Evolutionary conservation across 768 basidiomycete genomes (phyloP).

Genomic region (Pilatotrama ljubarskyi): DNA sequence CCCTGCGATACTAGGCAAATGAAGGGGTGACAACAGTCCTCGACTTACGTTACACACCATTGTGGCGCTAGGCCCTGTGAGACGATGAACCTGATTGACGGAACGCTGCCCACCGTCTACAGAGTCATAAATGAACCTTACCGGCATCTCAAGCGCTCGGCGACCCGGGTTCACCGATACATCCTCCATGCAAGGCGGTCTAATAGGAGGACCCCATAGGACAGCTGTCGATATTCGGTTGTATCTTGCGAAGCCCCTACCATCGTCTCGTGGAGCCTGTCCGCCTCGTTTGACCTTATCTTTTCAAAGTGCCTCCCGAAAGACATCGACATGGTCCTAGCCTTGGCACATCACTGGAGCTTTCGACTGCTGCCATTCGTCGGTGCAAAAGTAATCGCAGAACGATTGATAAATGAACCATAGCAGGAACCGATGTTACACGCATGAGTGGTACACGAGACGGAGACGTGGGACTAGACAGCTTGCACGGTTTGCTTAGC

Average conservation of each 20-base stretch:
- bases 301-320: too few relatives aligned
- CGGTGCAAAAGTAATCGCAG: background rate
- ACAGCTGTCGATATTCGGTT: too few relatives aligned
- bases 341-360: background rate
- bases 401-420: background rate
- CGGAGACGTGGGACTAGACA: background rate
- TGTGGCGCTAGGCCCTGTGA: background rate
- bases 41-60: background rate
- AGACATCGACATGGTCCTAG: background rate
- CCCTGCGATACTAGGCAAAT: background rate
- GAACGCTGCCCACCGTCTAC: background rate
- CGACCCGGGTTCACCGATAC: background rate
- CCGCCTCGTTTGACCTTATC: too few relatives aligned
- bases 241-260: too few relatives aligned
- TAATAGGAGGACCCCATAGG: too few relatives aligned
- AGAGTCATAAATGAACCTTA: background rate
- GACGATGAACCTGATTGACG: background rate
- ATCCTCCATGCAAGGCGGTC: background rate
- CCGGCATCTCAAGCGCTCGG: background rate
- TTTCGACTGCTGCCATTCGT: background rate
- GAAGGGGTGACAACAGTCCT: conserved; percentile 7
- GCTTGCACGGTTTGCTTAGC: background rate
- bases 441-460: background rate
- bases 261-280: too few relatives aligned
- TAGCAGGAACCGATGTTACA: conserved; percentile 5